Conservation (phyloP, 495 filamentous ascomycete genomes). For the Xylaria nigripes region DNA sequence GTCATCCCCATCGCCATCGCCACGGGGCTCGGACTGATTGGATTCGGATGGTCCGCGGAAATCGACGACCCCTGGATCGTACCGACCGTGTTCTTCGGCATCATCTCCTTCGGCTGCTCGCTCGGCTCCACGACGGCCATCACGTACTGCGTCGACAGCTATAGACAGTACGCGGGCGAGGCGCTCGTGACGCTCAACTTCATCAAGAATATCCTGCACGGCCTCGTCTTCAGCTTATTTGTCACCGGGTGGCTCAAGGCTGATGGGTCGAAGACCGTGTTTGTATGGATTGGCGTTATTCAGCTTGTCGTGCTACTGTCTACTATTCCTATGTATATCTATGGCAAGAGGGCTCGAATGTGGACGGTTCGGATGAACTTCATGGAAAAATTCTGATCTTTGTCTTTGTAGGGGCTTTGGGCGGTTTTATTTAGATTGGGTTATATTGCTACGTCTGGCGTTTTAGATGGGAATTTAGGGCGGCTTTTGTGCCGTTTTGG, state of each 20-base stretch:
- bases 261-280: slow-evolving; percentile 71
- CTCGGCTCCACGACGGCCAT: slow-evolving; percentile 90
- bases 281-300: slow-evolving; percentile 75
- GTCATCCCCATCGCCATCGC: slow-evolving; percentile 68
- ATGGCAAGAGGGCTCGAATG: slow-evolving; percentile 89
- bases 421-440: no score
- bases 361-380: slow-evolving; percentile 86
- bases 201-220: slow-evolving; percentile 88
- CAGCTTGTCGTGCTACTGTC: slow-evolving; percentile 66
- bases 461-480: no score
- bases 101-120: slow-evolving; percentile 89
- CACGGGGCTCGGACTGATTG: slow-evolving; percentile 82
- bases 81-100: slow-evolving; percentile 84
- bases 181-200: slow-evolving; percentile 93
- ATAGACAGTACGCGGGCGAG: slow-evolving; percentile 89
- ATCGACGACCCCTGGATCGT: slow-evolving; percentile 77
- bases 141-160: slow-evolving; percentile 90
- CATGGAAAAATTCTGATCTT: slow-evolving; percentile 74
- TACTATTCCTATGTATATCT: slow-evolving; percentile 93
- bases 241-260: slow-evolving; percentile 75
- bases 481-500: no score
- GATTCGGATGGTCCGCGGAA: slow-evolving; percentile 83
- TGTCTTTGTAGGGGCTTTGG: neutral
- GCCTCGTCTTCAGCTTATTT: slow-evolving; percentile 83
- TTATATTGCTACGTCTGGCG: no score